Evolutionary conservation across 805 yeast genomes (phyloP).

Genomic region (Ogataea pilisensis): DNA sequence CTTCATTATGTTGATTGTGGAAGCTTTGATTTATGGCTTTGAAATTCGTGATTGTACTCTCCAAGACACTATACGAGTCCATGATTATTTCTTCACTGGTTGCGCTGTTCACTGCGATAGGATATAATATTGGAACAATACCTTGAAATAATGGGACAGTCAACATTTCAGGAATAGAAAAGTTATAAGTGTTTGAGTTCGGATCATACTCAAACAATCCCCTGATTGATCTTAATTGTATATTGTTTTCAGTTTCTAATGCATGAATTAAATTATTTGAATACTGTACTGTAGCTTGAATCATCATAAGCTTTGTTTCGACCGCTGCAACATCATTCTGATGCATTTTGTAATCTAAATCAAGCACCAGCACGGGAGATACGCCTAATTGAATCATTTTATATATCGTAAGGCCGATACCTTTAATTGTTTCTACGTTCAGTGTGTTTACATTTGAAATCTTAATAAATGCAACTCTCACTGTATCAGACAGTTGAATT

Average conservation of each 20-base stretch:
- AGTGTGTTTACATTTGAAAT: slow-evolving; percentile 39
- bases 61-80: slow-evolving; percentile 38
- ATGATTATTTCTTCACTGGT: slow-evolving; percentile 29
- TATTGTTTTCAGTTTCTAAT: slow-evolving; percentile 15
- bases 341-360: slow-evolving; percentile 28
- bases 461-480: slow-evolving; percentile 55
- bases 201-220: slow-evolving; percentile 34
- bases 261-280: slow-evolving; percentile 18
- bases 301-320: slow-evolving; percentile 5
- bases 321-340: background rate
- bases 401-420: slow-evolving; percentile 53
- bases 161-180: slow-evolving; percentile 35
- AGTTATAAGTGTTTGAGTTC: slow-evolving; percentile 10
- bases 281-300: slow-evolving; percentile 21
- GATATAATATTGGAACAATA: slow-evolving; percentile 59
- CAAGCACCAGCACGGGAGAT: slow-evolving; percentile 66
- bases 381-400: slow-evolving; percentile 62
- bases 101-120: slow-evolving; percentile 41
- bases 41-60: slow-evolving; percentile 35
- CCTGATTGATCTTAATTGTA: slow-evolving; percentile 30
- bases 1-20: slow-evolving; percentile 18
- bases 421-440: slow-evolving; percentile 31
- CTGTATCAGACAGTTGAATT: slow-evolving; percentile 32
- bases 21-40: slow-evolving; percentile 20
- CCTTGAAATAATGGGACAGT: slow-evolving; percentile 41